Conservation (phyloP, 2,329 filamentous ascomycete genomes). For the Pestalotiopsis sp. region DNA sequence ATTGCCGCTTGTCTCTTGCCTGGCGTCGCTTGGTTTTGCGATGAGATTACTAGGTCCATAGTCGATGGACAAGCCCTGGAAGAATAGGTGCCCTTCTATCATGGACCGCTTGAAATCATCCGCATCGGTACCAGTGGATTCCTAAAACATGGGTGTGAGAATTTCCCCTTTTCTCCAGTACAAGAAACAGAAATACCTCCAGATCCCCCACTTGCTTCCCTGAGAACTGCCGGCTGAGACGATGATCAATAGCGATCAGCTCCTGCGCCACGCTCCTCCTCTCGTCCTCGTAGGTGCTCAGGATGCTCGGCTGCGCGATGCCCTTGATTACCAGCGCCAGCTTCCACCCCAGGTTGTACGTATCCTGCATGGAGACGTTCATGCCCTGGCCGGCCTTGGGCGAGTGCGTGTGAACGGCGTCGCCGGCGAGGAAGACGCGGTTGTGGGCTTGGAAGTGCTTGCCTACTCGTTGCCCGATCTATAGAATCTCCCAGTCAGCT, state of each 20-base stretch:
- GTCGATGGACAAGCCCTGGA: constrained; percentile 57
- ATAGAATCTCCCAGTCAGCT: constrained; percentile 20
- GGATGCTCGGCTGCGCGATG: constrained; percentile 42
- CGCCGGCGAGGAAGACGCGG: constrained; percentile 71
- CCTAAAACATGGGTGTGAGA: constrained; percentile 28
- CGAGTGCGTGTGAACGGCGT: constrained; percentile 60
- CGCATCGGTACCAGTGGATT: constrained; percentile 64
- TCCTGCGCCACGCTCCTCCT: constrained; percentile 64
- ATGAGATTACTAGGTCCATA: constrained; percentile 61
- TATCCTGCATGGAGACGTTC: constrained; percentile 51
- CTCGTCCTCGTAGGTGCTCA: constrained; percentile 54
- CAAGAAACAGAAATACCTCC: constrained; percentile 28
- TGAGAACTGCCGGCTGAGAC: constrained; percentile 59
- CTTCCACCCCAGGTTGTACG: constrained; percentile 35
- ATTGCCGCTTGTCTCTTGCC: constrained; percentile 49
- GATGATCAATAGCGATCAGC: constrained; percentile 66
- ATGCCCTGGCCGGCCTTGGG: constrained; percentile 72
- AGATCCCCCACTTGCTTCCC: constrained; percentile 61
- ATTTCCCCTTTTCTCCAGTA: neutral
- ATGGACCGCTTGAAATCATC: constrained; percentile 65
- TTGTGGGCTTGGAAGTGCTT: constrained; percentile 56
- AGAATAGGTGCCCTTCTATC: constrained; percentile 61
- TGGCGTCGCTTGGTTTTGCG: constrained; percentile 49
- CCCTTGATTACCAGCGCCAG: constrained; percentile 50
- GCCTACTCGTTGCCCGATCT: constrained; percentile 68